Base-by-base conservation (phyloP, 1,139 yeast species). In the Suhomyces bokatorum region DNA sequence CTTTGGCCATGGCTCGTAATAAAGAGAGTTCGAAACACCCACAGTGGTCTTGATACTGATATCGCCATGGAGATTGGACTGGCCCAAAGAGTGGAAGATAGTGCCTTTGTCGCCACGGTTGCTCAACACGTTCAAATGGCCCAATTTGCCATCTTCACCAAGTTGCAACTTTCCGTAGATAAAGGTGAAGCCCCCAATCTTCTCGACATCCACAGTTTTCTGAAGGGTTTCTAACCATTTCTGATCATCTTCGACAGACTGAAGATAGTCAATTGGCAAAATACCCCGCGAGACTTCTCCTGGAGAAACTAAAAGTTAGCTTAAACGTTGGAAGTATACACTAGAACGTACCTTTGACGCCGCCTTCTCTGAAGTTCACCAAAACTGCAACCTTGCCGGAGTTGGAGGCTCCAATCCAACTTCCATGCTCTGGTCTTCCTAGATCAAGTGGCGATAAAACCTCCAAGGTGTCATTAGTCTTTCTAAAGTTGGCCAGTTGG, bases 141-240 rank as follows among this genome's bases (percentile, higher is more conserved):
- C 51, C 11, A 75, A 50, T 39, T 57, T 52, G 5, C 60, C 58
- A 5, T 59, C 57, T 12, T 39, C 38, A 37, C 63, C 58, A 13
- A 61, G 41, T 5, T 55, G 51, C 9, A 83, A 60, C 40, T 75
- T 72, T 0, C 97, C 98, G 60, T 83, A 86, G 35, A 93, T 63
- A 50, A 93, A 67, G 7, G 87, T 82, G 62, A 91, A 91, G n/a
- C 96, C 96, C 0, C 96, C 97, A 15, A 90, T 79, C 31, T 72
- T 64, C 8, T 62, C 56, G 26, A 87, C 62, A 28, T 67, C 64
- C 5, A 60, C 55, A 13, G 47, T 51, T 17, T 39, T 34, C 17
- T 13, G 24, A 9, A 79, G 51, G 16, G 66, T 64, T 0, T 59
- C 51, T 43, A 63, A 73, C 93, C 88, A 77, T 43, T 70, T 73